These are phyloP conservation scores for Amphicarpaea edgeworthii DNA, from an alignment of 306 rosid genomes.

Conservation along the genomic window DNA sequence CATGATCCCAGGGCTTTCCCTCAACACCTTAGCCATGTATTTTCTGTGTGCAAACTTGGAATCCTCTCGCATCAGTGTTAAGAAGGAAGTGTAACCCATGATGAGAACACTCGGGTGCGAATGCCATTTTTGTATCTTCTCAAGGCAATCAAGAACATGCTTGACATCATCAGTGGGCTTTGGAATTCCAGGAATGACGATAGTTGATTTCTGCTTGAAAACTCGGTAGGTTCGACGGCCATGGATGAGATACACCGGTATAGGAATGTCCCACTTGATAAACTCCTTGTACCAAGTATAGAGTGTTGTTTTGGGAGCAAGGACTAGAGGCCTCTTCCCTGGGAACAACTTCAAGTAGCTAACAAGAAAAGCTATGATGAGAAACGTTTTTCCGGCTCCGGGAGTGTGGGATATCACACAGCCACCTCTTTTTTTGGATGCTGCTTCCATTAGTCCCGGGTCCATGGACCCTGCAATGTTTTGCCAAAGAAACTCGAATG, in stretches of 20 bases:
- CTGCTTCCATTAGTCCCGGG: conserved; percentile 61
- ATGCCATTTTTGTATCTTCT: conserved; percentile 94
- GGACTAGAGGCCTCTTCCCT: conserved; percentile 84
- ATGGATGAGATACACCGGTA: conserved; percentile 88
- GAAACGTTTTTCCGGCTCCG: conserved; percentile 96
- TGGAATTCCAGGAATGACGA: conserved; percentile 69
- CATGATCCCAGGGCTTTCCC: conserved; percentile 88
- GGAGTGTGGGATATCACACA: conserved; percentile 97
- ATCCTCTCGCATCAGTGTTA: conserved; percentile 83
- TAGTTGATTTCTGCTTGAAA: conserved; percentile 56
- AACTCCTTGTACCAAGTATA: conserved; percentile 98
- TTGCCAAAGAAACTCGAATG: conserved; percentile 89
- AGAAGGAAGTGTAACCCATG: conserved; percentile 94
- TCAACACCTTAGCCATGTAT: conserved; percentile 84
- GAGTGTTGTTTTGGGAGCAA: conserved; percentile 96
- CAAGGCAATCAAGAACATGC: conserved; percentile 91
- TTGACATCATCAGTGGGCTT: conserved; percentile 87
- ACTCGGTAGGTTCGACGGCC: conserved; percentile 84
- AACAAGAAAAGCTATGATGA: conserved; percentile 86
- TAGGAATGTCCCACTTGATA: conserved; percentile 94
- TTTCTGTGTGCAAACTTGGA: conserved; percentile 79
- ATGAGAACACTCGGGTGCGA: conserved; percentile 91
- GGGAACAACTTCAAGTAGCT: conserved; percentile 94
- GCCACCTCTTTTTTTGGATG: conserved; percentile 73
- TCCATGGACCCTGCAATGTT: conserved; percentile 81